Evolutionary conservation across 495 filamentous ascomycete genomes (phyloP), one percentile per base, ranked within the genome.

Genomic region (Penicillium pancosmium): DNA sequence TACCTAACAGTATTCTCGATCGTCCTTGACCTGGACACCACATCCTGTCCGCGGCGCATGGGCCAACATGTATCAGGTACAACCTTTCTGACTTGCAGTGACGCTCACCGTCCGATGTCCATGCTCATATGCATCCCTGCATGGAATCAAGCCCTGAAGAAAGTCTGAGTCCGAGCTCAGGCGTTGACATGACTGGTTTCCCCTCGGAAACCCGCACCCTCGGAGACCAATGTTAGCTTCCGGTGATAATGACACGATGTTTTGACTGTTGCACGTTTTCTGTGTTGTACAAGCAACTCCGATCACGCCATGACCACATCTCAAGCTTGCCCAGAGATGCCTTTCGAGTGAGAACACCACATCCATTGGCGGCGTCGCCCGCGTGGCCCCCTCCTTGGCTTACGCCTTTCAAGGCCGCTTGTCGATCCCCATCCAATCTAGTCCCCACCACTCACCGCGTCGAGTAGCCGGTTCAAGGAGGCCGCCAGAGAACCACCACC

Each of bases 1-100:
- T 75, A 77, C 73, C 67, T 77, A 77, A 77, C 63, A 66, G 60
- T 54, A 13, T 15, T 27, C 46, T 59, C 50, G 31, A 27, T 16
- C 31, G 16, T 25, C 38, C 52, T 18, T 31, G 27, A 31, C 38
- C 52, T 18, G 51, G 50, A 50, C 59, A 47, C 44, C 52, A 34
- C 46, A 27, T 27, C 21, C 10, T 48, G 23, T 13, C 50, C 54
- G 41, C 31, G n/a, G 55, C 55, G 34, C 54, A 48, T 41, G 15
- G 55, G 44, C 33, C 44, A 16, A 50, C 18, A 38, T 48, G 15
- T 38, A 48, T 25, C 21, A 48, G 46, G 46, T 48, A 27, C 44
- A 21, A 47, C 46, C 46, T 48, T 48, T 48, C 46, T 48, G 19
- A 48, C 46, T 27, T 48, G 46, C 46, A 27, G 46, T 18, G 6